A percentile compares a stretch with the other conserved stretches of the same genome.
These are phyloP conservation scores for Daldinia concentrica DNA, from an alignment of 495 filamentous ascomycete species.

Conservation along the genomic window DNA sequence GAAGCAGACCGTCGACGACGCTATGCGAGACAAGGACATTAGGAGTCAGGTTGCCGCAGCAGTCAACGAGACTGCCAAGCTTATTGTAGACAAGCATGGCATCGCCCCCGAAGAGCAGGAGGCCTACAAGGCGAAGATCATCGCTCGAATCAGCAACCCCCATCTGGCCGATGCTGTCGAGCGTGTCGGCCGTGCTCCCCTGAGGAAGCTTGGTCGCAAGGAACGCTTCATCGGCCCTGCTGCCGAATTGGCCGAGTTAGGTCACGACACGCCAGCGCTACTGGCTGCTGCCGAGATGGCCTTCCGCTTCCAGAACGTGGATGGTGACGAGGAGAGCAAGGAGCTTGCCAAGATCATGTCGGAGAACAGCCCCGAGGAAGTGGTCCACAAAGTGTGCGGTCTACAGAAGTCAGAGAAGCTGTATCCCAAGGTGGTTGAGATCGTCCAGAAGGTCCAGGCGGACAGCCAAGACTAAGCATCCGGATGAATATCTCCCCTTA, in stretches of 20 bases:
- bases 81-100: slow-evolving; percentile 87
- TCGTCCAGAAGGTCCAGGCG: slow-evolving; percentile 81
- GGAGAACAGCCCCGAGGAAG: slow-evolving; percentile 70
- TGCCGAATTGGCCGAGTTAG: slow-evolving; percentile 80
- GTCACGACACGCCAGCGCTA: slow-evolving; percentile 72
- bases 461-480: slow-evolving; percentile 52
- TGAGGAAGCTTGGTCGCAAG: slow-evolving; percentile 90
- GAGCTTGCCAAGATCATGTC: slow-evolving; percentile 86
- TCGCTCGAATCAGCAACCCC: slow-evolving; percentile 93
- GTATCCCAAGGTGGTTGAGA: slow-evolving; percentile 72
- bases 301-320: slow-evolving; percentile 90
- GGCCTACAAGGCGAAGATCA: slow-evolving; percentile 90
- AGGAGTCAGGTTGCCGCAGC: slow-evolving; percentile 76
- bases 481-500: background rate
- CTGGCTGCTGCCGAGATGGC: slow-evolving; percentile 84
- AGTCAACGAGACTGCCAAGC: slow-evolving; percentile 80
- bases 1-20: slow-evolving; percentile 88
- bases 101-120: slow-evolving; percentile 81
- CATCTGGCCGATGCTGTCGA: slow-evolving; percentile 91
- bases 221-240: slow-evolving; percentile 97
- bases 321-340: slow-evolving; percentile 84
- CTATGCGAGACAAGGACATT: slow-evolving; percentile 69
- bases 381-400: slow-evolving; percentile 76
- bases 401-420: slow-evolving; percentile 76
- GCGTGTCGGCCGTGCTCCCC: slow-evolving; percentile 92